A percentile compares a stretch with the other conserved stretches of the same genome.
Evolutionary conservation across 306 rosid genomes (phyloP).

Genomic region (Hippophae rhamnoides): DNA sequence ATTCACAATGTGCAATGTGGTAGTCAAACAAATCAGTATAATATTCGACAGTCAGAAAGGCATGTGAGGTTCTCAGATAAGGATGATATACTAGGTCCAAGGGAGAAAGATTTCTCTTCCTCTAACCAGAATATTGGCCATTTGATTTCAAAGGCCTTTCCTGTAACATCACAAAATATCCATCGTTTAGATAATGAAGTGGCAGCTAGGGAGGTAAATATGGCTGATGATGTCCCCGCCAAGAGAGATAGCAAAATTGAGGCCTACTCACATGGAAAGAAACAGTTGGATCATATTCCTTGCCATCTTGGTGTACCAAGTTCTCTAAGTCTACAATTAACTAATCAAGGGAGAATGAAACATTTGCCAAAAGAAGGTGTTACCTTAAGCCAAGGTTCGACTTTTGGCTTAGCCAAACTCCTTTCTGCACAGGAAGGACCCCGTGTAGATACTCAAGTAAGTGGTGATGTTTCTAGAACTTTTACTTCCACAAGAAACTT

Average conservation of each 20-base stretch:
- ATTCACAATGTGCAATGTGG: slow-evolving; percentile 23
- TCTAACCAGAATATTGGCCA: slow-evolving; percentile 28
- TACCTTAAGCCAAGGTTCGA: slow-evolving; percentile 18
- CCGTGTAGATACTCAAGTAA: slow-evolving; percentile 26
- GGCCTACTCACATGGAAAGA: slow-evolving; percentile 34
- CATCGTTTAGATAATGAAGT: slow-evolving; percentile 35
- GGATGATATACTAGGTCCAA: slow-evolving; percentile 44
- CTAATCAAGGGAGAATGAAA: slow-evolving; percentile 28
- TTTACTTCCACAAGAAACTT: slow-evolving; percentile 39
- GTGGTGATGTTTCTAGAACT: slow-evolving; percentile 29
- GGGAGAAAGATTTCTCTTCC: slow-evolving; percentile 21
- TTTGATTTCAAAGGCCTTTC: slow-evolving; percentile 32
- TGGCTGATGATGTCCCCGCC: slow-evolving; percentile 14
- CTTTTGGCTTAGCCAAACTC: slow-evolving; percentile 17
- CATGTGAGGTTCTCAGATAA: slow-evolving; percentile 46
- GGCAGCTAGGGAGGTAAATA: slow-evolving; percentile 30
- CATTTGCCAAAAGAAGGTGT: slow-evolving; percentile 34
- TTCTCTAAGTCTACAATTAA: slow-evolving; percentile 33
- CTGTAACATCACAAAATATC: slow-evolving; percentile 38
- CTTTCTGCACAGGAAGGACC: slow-evolving; percentile 33
- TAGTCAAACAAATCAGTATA: slow-evolving; percentile 27
- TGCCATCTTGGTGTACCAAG: slow-evolving; percentile 27
- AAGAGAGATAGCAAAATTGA: slow-evolving; percentile 29
- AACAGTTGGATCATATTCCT: slow-evolving; percentile 29
- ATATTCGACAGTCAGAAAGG: slow-evolving; percentile 27